Evolutionary conservation across 805 yeast genomes (phyloP), one percentile per base, ranked within the genome.

Genomic region (Yarrowia sp.): DNA sequence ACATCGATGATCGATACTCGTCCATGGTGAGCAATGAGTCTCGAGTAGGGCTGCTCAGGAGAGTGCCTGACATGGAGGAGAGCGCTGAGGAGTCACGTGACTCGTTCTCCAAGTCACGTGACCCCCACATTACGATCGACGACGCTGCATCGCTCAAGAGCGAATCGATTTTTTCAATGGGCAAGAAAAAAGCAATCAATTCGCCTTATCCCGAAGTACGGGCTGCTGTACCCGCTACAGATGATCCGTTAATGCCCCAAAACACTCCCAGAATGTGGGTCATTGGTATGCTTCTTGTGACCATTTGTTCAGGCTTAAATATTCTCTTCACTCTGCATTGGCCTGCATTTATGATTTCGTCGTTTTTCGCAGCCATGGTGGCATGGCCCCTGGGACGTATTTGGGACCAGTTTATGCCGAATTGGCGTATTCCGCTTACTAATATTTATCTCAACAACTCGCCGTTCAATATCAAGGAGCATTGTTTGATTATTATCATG

Each of bases 171-270:
- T 36, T 58, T 8, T 58, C 50, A 8, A 33, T 58, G n/a, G 51
- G 64, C 2, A 17, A 15, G 5, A 58, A 43, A 41, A 55, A 55
- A 13, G 69, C 68, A 14, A 74, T 70, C 45, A 74, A 75, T 62
- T 82, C 86, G 6, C 88, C 88, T 5, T 85, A 85, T 67, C 87
- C 89, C 1, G 90, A 86, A 69, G 86, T 86, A 13, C 75, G 90
- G 42, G 85, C 89, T 9, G 82, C 86, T 17, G 85, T 85, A n/a
- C 86, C 84, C 15, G 82, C 86, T 11, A 76, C 69, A 60, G 89
- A 86, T 68, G 86, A 86, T 66, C 81, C 81, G 1, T 55, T 68
- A 1, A 67, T 80, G 41, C 83, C 84, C 0, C 80, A 78, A 42
- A 85, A 83, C 66, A 84, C 88, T 8, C 68, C 83, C 48, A 78